Conservation (phyloP, 2,329 filamentous ascomycete species). For the Aspergillus proliferans region DNA sequence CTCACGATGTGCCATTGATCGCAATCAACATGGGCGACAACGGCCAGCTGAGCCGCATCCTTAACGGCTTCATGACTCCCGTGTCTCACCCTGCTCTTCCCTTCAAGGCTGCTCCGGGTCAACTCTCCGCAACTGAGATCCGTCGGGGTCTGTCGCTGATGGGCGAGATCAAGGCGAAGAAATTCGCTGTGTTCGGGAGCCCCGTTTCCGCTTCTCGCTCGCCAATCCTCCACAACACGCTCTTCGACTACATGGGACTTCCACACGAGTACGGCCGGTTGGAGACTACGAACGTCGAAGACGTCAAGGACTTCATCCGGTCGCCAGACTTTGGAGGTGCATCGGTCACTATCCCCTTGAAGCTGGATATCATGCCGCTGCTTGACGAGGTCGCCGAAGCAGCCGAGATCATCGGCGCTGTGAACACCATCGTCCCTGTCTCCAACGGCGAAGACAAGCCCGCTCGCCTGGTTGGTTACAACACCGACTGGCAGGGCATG, state of each 20-base stretch:
- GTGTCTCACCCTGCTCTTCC: constrained; percentile 87
- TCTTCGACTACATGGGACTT: constrained; percentile 71
- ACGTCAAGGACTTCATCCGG: constrained; percentile 61
- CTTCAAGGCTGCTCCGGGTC: constrained; percentile 87
- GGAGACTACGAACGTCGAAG: constrained; percentile 62
- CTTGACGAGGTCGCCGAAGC: constrained; percentile 75
- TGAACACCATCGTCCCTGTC: constrained; percentile 82
- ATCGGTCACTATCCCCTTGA: constrained; percentile 92
- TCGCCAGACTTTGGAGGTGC: constrained; percentile 78
- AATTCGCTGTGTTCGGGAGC: constrained; percentile 82
- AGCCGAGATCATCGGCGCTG: constrained; percentile 76
- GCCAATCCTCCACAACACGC: constrained; percentile 79
- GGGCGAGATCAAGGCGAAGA: constrained; percentile 67
- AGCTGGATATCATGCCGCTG: constrained; percentile 75
- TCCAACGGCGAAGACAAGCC: constrained; percentile 38
- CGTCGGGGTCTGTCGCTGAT: constrained; percentile 70
- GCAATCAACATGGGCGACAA: constrained; percentile 89
- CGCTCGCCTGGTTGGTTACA: constrained; percentile 67
- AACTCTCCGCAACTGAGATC: constrained; percentile 86
- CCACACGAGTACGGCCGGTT: constrained; percentile 73
- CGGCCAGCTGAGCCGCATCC: constrained; percentile 81
- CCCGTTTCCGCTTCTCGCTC: constrained; percentile 79
- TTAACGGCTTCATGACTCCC: constrained; percentile 90
- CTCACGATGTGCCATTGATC: constrained; percentile 78
- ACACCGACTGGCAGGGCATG: constrained; percentile 96